Evolutionary conservation across 192 early-diverging fungal genomes (phyloP).

Genomic region (Entomortierella parvispora): DNA sequence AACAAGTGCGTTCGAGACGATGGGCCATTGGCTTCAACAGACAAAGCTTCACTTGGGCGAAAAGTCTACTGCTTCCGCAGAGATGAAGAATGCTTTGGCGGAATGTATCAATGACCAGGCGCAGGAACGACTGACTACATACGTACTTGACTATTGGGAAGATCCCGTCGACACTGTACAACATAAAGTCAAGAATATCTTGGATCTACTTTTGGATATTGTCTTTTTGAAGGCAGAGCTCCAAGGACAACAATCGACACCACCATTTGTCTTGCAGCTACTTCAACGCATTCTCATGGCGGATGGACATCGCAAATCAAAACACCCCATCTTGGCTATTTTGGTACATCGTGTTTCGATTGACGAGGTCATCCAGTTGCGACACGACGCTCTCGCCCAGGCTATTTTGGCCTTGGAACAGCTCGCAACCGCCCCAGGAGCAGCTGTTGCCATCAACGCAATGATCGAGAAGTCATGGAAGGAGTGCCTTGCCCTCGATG

Average conservation of each 20-base stretch:
- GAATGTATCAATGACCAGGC: slow-evolving; percentile 35
- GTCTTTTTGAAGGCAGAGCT: slow-evolving; percentile 52
- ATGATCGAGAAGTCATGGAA: slow-evolving; percentile 49
- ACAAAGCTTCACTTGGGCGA: slow-evolving; percentile 52
- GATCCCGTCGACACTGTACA: slow-evolving; percentile 87
- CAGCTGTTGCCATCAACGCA: slow-evolving; percentile 48
- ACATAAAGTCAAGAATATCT: slow-evolving; percentile 74
- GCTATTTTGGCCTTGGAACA: slow-evolving; percentile 54
- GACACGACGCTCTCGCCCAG: slow-evolving; percentile 69
- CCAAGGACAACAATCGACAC: slow-evolving; percentile 14
- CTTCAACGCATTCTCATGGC: slow-evolving; percentile 75
- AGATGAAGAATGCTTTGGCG: slow-evolving; percentile 34
- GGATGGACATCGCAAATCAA: slow-evolving; percentile 84
- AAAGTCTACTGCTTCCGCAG: slow-evolving; percentile 17
- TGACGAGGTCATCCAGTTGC: slow-evolving; percentile 60
- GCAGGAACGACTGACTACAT: slow-evolving; percentile 72
- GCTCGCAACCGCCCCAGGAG: slow-evolving; percentile 51
- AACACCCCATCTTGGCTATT: slow-evolving; percentile 81
- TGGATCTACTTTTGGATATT: slow-evolving; percentile 76
- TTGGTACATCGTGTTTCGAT: slow-evolving; percentile 65
- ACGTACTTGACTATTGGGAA: slow-evolving; percentile 87
- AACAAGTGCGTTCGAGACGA: slow-evolving; percentile 77
- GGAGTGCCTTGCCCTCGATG: slow-evolving; percentile 35
- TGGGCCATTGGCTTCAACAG: slow-evolving; percentile 75
- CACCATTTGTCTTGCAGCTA: slow-evolving; percentile 63